These are phyloP conservation scores for Cicer chorassanicum DNA, from an alignment of 306 rosid species.

Conservation along the genomic window DNA sequence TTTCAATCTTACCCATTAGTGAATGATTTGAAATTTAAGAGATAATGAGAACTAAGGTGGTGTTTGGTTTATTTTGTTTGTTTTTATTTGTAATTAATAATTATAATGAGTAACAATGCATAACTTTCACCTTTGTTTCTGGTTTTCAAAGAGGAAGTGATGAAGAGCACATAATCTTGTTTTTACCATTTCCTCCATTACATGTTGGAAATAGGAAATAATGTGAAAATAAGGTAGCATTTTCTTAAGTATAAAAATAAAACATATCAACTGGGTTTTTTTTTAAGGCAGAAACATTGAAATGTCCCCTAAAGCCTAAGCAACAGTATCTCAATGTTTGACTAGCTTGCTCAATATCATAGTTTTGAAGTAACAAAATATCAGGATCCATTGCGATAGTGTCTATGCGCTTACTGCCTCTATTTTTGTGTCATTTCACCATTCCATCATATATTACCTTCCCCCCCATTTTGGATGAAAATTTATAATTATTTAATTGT, in stretches of 20 bases:
- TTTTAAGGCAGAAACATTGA: background rate
- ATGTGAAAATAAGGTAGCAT: background rate
- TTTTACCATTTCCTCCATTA: conserved; percentile 9
- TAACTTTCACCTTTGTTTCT: background rate
- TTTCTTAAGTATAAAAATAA: background rate
- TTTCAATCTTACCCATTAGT: background rate
- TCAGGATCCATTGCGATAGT: background rate
- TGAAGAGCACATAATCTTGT: conserved; percentile 2
- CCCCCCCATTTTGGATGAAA: background rate
- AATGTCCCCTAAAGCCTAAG: background rate
- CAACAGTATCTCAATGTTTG: conserved; percentile 24
- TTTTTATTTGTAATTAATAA: background rate
- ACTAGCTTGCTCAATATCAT: background rate
- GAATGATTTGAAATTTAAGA: background rate
- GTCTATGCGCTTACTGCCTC: conserved; percentile 17
- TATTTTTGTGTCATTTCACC: conserved; percentile 26
- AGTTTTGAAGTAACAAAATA: background rate
- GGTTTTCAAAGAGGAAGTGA: conserved; percentile 12
- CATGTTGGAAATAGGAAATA: conserved; percentile 20
- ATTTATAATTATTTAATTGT: conserved; percentile 38
- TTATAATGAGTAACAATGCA: background rate
- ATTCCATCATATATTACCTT: conserved; percentile 8
- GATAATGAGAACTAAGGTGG: conserved; percentile 20
- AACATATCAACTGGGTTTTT: background rate
- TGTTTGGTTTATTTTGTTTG: background rate